Percentiles rank a stretch among this genome's conserved stretches.
These are phyloP conservation scores for Laburnicola sp. DNA, from an alignment of 2,329 filamentous ascomycete species.

Conservation along the genomic window DNA sequence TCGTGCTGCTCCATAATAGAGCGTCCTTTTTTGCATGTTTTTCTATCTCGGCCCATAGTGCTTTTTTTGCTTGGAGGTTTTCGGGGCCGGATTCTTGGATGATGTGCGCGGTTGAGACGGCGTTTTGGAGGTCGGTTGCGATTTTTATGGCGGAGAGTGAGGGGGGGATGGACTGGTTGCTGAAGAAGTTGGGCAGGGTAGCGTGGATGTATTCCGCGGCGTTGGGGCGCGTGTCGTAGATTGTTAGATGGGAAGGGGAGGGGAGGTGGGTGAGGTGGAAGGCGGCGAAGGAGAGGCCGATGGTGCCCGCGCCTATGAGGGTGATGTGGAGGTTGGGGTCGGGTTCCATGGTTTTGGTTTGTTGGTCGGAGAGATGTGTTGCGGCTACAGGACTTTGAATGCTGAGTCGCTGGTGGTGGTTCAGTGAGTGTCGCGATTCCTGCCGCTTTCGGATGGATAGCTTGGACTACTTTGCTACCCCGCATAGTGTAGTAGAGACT, in stretches of 20 bases:
- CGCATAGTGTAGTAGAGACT: constrained; percentile 7
- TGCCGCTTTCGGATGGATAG: constrained; percentile 14
- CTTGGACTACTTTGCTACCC: no score
- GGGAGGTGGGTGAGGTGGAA: constrained; percentile 55
- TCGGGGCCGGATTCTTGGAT: constrained; percentile 65
- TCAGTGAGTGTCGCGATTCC: constrained; percentile 12
- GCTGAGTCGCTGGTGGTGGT: background rate
- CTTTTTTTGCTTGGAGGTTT: constrained; percentile 55
- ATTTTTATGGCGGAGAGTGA: constrained; percentile 42
- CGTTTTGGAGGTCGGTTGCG: constrained; percentile 42
- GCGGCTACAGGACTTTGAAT: background rate
- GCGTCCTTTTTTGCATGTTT: constrained; percentile 48
- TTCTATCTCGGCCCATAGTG: constrained; percentile 57
- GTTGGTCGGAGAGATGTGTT: background rate
- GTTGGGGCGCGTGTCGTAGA: constrained; percentile 57
- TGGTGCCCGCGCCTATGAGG: constrained; percentile 53
- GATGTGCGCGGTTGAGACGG: constrained; percentile 54
- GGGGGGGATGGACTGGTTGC: constrained; percentile 8
- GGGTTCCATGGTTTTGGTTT: constrained; percentile 7
- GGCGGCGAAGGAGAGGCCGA: constrained; percentile 60
- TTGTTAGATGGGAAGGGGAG: constrained; percentile 47
- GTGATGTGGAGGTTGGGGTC: constrained; percentile 38
- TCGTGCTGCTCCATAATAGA: constrained; percentile 62
- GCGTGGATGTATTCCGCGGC: constrained; percentile 49
- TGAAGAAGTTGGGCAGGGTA: constrained; percentile 51